These are phyloP conservation scores for Penicillium sp. DNA, from an alignment of 2,329 filamentous ascomycete species.

Conservation along the genomic window DNA sequence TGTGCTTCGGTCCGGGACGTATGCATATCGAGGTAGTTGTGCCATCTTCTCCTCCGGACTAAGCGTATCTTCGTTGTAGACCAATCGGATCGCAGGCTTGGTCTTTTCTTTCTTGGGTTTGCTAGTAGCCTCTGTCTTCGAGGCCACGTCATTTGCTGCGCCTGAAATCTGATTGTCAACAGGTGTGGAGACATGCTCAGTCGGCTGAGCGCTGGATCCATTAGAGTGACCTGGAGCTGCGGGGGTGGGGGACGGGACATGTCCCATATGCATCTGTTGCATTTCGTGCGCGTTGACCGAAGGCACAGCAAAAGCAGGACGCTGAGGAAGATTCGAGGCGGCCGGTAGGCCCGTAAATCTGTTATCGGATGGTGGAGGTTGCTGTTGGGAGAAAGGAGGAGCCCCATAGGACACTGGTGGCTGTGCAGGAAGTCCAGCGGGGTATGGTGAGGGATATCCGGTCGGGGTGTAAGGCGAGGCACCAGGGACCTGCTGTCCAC, in stretches of 20 bases:
- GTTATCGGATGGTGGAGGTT: constrained; percentile 33
- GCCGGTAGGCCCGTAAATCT: constrained; percentile 48
- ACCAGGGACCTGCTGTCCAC: constrained; percentile 29
- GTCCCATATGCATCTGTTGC: constrained; percentile 51
- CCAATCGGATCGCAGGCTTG: constrained; percentile 55
- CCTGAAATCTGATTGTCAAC: constrained; percentile 47
- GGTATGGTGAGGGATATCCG: constrained; percentile 27
- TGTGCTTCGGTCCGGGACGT: constrained; percentile 42
- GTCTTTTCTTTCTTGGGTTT: constrained; percentile 63
- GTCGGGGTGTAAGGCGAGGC: constrained; percentile 27
- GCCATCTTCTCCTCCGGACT: constrained; percentile 90
- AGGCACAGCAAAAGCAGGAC: constrained; percentile 50
- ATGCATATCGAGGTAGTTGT: constrained; percentile 64
- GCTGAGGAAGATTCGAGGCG: constrained; percentile 52
- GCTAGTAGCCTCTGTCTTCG: constrained; percentile 42
- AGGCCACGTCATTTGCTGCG: constrained; percentile 35
- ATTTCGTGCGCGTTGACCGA: constrained; percentile 47
- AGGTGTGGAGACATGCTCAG: constrained; percentile 33
- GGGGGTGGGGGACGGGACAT: constrained; percentile 28
- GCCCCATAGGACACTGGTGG: constrained; percentile 29
- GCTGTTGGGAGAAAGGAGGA: constrained; percentile 37
- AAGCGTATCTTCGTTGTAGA: constrained; percentile 70
- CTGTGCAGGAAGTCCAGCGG: constrained; percentile 24
- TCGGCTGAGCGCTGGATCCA: constrained; percentile 23
- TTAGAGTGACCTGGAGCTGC: constrained; percentile 21